These are phyloP conservation scores for Crotalaria pallida DNA, from an alignment of 306 rosid species.

Conservation along the genomic window DNA sequence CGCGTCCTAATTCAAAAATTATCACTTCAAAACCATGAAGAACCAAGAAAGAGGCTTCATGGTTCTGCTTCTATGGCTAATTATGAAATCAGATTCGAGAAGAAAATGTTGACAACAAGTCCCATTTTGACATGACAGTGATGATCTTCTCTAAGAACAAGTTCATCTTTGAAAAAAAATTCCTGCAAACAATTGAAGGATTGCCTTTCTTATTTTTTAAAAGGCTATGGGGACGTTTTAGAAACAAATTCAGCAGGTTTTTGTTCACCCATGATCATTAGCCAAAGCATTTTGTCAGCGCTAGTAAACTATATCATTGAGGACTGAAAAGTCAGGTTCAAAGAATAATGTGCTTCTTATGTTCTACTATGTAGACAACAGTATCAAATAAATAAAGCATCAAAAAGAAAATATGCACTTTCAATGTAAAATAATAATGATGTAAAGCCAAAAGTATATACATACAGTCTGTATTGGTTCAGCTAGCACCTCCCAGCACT, in stretches of 20 bases:
- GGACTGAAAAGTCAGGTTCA: neutral
- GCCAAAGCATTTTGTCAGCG: neutral
- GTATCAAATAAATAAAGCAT: neutral
- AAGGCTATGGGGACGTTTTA: neutral
- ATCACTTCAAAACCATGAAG: neutral
- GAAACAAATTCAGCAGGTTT: neutral
- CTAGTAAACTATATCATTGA: neutral
- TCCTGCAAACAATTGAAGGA: neutral
- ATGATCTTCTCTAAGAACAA: too few species aligned
- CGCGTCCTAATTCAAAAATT: neutral
- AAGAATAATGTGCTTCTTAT: neutral
- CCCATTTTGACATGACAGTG: neutral
- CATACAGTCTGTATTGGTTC: slow-evolving; percentile 94
- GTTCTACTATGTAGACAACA: neutral
- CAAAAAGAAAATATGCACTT: neutral
- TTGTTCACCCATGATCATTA: neutral
- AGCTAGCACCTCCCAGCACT: slow-evolving; percentile 94
- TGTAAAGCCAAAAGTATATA: slow-evolving; percentile 13
- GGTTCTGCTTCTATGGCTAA: neutral
- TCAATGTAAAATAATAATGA: neutral
- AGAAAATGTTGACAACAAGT: neutral
- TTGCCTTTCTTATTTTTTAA: neutral
- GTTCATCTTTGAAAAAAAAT: neutral
- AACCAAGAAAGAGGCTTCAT: neutral
- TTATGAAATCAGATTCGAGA: neutral